These are phyloP conservation scores for Paraphoma sp. DNA, from an alignment of 2,329 filamentous ascomycete species.

Conservation along the genomic window DNA sequence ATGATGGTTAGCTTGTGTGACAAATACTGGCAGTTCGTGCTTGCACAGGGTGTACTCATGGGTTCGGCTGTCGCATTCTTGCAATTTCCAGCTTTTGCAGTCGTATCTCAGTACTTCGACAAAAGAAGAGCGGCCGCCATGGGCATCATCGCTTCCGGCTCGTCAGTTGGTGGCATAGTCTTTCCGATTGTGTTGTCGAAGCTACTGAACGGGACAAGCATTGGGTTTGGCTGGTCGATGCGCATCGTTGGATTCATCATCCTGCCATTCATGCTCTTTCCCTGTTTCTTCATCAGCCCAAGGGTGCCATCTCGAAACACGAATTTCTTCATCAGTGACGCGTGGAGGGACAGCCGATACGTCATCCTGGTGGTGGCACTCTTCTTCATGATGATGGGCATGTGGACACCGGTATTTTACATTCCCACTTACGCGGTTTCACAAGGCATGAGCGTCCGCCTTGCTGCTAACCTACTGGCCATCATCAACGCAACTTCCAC, in stretches of 20 bases:
- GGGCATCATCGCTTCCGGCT: conserved; percentile 56
- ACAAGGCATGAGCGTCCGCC: conserved; percentile 53
- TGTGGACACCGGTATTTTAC: conserved; percentile 61
- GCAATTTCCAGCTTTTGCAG: conserved; percentile 55
- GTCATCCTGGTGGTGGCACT: conserved; percentile 48
- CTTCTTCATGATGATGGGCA: conserved; percentile 66
- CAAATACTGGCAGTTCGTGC: conserved; percentile 60
- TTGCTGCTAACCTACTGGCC: conserved; percentile 60
- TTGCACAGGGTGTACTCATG: conserved; percentile 60
- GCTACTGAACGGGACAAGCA: conserved; percentile 52
- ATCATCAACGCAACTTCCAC: conserved; percentile 57
- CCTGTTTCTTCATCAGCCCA: conserved; percentile 59
- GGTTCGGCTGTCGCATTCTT: conserved; percentile 55
- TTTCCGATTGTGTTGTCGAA: conserved; percentile 67
- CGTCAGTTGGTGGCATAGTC: conserved; percentile 61
- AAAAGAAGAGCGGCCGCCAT: conserved; percentile 56
- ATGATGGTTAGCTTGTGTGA: conserved; percentile 66
- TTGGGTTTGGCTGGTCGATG: conserved; percentile 67
- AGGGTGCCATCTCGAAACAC: conserved; percentile 50
- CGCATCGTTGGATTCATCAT: conserved; percentile 63
- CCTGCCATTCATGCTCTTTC: conserved; percentile 60
- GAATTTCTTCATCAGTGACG: conserved; percentile 32
- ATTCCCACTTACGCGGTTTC: conserved; percentile 52
- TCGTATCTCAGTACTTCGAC: conserved; percentile 57
- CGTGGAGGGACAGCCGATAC: conserved; percentile 43